Conservation (phyloP, 1,139 yeast genomes). For the Debaryomycetaceae sp. region DNA sequence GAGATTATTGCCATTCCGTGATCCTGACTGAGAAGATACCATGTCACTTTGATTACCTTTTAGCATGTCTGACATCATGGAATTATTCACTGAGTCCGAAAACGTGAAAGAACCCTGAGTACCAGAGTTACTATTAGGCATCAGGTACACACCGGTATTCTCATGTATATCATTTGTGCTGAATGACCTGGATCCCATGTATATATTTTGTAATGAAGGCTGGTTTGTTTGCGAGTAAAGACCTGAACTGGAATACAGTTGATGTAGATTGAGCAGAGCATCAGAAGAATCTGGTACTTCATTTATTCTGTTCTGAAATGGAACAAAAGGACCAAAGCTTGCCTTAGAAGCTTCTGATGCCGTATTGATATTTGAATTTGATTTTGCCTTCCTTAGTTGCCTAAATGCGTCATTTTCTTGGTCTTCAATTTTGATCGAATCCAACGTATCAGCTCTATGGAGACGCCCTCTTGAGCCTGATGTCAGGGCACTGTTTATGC, state of each 20-base stretch:
- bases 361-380: constrained; percentile 18
- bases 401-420: constrained; percentile 47
- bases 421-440: constrained; percentile 35
- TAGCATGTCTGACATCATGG: background rate
- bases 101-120: background rate
- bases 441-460: constrained; percentile 21
- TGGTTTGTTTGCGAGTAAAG: background rate
- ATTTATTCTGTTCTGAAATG: background rate
- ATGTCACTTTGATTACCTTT: background rate
- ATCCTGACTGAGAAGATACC: background rate
- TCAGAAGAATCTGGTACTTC: background rate
- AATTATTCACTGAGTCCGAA: background rate
- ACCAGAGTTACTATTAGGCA: background rate
- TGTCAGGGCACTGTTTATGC: constrained; percentile 6
- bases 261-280: background rate
- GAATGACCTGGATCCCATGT: background rate
- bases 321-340: background rate
- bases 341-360: background rate
- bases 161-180: background rate
- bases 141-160: background rate
- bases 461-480: constrained; percentile 2
- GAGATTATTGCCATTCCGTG: constrained; percentile 4
- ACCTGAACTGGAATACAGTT: background rate
- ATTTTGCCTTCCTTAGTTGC: constrained; percentile 39
- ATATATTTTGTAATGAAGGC: background rate